Base-by-base conservation (phyloP, 2,329 filamentous ascomycete species). In the Fusarium chaquense region DNA sequence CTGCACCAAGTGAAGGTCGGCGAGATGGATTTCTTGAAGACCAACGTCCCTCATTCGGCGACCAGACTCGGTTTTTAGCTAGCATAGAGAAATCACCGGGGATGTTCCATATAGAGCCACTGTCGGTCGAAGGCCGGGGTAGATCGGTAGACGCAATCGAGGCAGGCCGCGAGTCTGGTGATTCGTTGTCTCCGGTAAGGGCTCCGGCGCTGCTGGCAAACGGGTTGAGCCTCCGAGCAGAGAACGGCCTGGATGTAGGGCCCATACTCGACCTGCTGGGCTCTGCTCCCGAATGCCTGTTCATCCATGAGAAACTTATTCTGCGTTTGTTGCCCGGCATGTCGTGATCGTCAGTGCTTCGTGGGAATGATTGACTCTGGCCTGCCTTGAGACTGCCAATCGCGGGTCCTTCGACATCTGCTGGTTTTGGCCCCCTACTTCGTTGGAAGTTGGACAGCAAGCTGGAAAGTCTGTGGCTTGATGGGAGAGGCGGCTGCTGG, bases 1-100 rank as follows among this genome's bases (percentile, higher is more conserved):
- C 93, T 15, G 92, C 92, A 63, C 96, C 93, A 10, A 93, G 83
- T 1, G 93, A 97, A 16, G 93, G 92, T 36, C 94, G 87, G 51
- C 94, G 88, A 35, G 94, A 97, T 10, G 91, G 90, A 73, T 89
- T 91, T 40, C 92, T 84, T 2, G 86, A 88, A 22, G 78, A 73
- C 85, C 86, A 88, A 13, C 81, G 79, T 26, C 80, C 81, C 33
- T 84, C 82, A n/a, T 85, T 83, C 0, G 81, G 78, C 7, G 92
- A 92, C 90, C 91, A 96, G 2, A 91, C 81, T 50, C 89, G 85
- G 57, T 83, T 86, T 49, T 87, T 90, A 36, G 85, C 81, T 5
- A 83, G 74, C 3, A 81, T 80, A 5, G 79, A 78, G 16, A 78
- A 77, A 16, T 83, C 81, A n/a, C 79, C 80, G 0, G 83, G 83